Evolutionary conservation across 371 early-diverging fungal species (phyloP), one percentile per base, ranked within the genome.

Genomic region (Capillidium heterosporum): DNA sequence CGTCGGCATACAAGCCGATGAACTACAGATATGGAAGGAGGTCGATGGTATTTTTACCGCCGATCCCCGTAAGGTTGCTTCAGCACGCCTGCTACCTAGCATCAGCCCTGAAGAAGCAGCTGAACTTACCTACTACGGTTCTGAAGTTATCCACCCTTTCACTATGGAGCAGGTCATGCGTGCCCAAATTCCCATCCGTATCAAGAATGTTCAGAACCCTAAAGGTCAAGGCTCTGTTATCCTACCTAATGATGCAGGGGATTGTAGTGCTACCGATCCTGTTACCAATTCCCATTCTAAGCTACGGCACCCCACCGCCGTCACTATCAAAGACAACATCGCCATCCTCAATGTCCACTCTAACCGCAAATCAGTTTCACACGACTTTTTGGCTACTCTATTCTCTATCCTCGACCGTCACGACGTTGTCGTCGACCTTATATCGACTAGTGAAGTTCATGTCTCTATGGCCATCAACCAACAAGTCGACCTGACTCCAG

Each of bases 31-130:
- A 21, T 96, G 95, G 95, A 98, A 98, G 67, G 98, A 98, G 60
- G 98, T 98, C 1, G 97, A 96, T 61, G 98, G 98, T 51, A 95
- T 98, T 59, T 98, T 92, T 61, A 95, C 95, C 0, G 97, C 97
- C 0, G 98, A 98, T 63, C 98, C 98, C n/a, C 85, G 95, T 53
- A 95, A 95, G 59, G 94, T 89, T n/a, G 78, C 81, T 32, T 63
- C 71, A 5, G 98, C 98, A n/a, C 73, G 85, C 15, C 73, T 94
- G 40, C 76, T 98, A 32, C 76, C 84, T 19, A 78, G 80, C 52
- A 95, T 98, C 61, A 85, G 92, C 17, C 96, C 97, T 15, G 96
- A 96, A 65, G 98, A 98, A 67, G 98, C 95, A 0, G 84, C 97
- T n/a, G 98, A 98, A 68, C 70, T 95, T 64, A 96, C 98, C 0